Percentiles rank a stretch among this genome's conserved stretches.
phyloP scores from a whole-genome alignment of 345 rosid species.

The Acer saccharum region DNA sequence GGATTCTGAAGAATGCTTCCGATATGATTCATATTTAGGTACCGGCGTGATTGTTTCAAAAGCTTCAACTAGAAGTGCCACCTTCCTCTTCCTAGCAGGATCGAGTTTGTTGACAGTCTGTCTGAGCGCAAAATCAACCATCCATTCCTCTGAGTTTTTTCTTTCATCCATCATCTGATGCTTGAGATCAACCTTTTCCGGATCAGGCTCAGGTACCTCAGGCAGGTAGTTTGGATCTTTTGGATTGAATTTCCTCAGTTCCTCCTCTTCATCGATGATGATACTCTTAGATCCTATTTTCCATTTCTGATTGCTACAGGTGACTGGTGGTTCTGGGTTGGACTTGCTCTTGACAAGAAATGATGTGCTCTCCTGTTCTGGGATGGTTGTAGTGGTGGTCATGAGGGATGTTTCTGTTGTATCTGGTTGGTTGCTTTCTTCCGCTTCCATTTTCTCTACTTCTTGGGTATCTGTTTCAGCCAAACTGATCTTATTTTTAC shows the following conservation, averaged over 20 bases:
- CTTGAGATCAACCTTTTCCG: conserved; percentile 76
- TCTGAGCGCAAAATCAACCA: conserved; percentile 84
- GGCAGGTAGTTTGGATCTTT: conserved; percentile 83
- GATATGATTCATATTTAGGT: conserved; percentile 40
- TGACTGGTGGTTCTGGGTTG: conserved; percentile 31
- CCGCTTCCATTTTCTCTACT: conserved; percentile 30
- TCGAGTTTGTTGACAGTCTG: conserved; percentile 76
- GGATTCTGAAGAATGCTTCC: conserved; percentile 38
- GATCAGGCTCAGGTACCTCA: conserved; percentile 49
- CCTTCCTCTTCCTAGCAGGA: conserved; percentile 79
- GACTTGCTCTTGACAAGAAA: conserved; percentile 24
- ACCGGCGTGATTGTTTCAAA: conserved; percentile 78
- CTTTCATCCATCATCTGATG: conserved; percentile 73
- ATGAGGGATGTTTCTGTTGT: conserved; percentile 17
- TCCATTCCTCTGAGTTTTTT: conserved; percentile 89
- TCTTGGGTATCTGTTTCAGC: conserved; percentile 26
- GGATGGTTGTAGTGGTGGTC: conserved; percentile 14
- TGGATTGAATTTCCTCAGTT: conserved; percentile 59
- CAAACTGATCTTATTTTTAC: conserved; percentile 3
- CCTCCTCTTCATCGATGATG: conserved; percentile 39
- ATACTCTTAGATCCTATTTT: conserved; percentile 37
- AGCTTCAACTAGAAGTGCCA: conserved; percentile 90
- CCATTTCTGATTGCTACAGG: conserved; percentile 39
- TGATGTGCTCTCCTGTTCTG: conserved; percentile 16
- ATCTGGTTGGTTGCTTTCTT: conserved; percentile 24